phyloP scores from a whole-genome alignment of 2,329 filamentous ascomycete genomes.

The Coniosporium tulheliwenetii region DNA sequence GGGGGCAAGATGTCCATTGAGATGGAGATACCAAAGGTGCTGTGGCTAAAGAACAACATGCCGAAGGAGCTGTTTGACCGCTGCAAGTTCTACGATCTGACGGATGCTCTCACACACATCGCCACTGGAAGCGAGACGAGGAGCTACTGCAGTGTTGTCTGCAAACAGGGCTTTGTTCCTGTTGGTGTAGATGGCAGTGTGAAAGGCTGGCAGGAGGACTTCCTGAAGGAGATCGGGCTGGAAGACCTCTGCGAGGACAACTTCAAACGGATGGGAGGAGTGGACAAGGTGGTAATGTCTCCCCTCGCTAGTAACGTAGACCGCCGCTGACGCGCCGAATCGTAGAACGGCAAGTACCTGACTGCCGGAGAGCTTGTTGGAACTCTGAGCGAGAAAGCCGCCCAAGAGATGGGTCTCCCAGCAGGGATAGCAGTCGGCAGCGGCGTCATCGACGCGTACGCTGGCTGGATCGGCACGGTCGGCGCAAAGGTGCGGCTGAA shows the following conservation, averaged over 20 bases:
- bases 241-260: slow-evolving; percentile 68
- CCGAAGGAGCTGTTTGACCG: slow-evolving; percentile 73
- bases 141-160: slow-evolving; percentile 91
- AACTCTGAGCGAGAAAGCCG: slow-evolving; percentile 68
- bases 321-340: slow-evolving; percentile 15
- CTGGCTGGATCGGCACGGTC: slow-evolving; percentile 98
- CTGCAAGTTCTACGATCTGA: slow-evolving; percentile 95
- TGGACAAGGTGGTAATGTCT: slow-evolving; percentile 73
- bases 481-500: slow-evolving; percentile 79
- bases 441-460: slow-evolving; percentile 95
- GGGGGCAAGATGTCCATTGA: slow-evolving; percentile 98
- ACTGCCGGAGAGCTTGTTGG: slow-evolving; percentile 89
- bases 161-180: slow-evolving; percentile 92
- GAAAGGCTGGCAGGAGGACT: slow-evolving; percentile 97
- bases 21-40: slow-evolving; percentile 97
- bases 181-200: slow-evolving; percentile 95
- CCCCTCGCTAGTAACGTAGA: slow-evolving; percentile 1
- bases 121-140: slow-evolving; percentile 84
- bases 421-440: slow-evolving; percentile 84
- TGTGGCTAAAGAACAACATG: slow-evolving; percentile 99
- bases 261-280: slow-evolving; percentile 86
- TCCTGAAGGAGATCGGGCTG: slow-evolving; percentile 76
- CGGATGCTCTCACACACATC: slow-evolving; percentile 83
- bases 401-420: slow-evolving; percentile 66
- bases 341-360: slow-evolving; percentile 75